phyloP scores from a whole-genome alignment of 2,329 filamentous ascomycete species.

The Colletotrichum sp. region DNA sequence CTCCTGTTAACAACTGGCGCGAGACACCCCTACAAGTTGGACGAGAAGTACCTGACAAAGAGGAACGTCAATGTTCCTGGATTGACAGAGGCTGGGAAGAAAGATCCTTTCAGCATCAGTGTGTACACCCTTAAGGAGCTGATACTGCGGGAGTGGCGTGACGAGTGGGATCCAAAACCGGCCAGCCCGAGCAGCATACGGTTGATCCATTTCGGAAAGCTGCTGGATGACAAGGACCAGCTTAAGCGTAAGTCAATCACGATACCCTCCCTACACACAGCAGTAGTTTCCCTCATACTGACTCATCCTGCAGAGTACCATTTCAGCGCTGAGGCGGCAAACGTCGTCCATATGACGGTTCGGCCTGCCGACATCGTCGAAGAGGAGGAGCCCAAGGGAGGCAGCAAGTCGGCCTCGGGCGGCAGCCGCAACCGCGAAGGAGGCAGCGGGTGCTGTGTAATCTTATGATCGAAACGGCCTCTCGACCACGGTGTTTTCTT shows the following conservation, averaged over 20 bases:
- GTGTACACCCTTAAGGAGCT: slow-evolving; percentile 94
- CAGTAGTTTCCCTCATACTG: neutral
- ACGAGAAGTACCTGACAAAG: slow-evolving; percentile 83
- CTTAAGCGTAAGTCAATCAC: slow-evolving; percentile 75
- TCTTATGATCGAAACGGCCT: slow-evolving; percentile 44
- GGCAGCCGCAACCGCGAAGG: slow-evolving; percentile 46
- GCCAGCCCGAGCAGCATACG: slow-evolving; percentile 88
- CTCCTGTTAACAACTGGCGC: slow-evolving; percentile 82
- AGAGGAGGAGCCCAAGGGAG: slow-evolving; percentile 74
- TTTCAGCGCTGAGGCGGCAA: slow-evolving; percentile 75
- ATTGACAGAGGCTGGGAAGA: slow-evolving; percentile 59
- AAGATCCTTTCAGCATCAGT: slow-evolving; percentile 87
- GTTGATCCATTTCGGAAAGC: slow-evolving; percentile 88
- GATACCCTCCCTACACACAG: neutral
- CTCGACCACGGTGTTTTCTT: neutral
- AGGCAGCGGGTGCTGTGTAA: slow-evolving; percentile 54
- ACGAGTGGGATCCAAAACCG: slow-evolving; percentile 88
- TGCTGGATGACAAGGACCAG: slow-evolving; percentile 86
- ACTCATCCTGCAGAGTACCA: slow-evolving; percentile 67
- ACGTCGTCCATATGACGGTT: slow-evolving; percentile 95
- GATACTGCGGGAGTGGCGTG: slow-evolving; percentile 91
- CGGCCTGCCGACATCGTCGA: slow-evolving; percentile 87
- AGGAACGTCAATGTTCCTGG: slow-evolving; percentile 79
- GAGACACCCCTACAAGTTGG: slow-evolving; percentile 88
- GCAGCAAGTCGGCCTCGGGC: slow-evolving; percentile 54